These are phyloP conservation scores for Trichothecium roseum DNA, from an alignment of 2,329 filamentous ascomycete species.

Conservation along the genomic window DNA sequence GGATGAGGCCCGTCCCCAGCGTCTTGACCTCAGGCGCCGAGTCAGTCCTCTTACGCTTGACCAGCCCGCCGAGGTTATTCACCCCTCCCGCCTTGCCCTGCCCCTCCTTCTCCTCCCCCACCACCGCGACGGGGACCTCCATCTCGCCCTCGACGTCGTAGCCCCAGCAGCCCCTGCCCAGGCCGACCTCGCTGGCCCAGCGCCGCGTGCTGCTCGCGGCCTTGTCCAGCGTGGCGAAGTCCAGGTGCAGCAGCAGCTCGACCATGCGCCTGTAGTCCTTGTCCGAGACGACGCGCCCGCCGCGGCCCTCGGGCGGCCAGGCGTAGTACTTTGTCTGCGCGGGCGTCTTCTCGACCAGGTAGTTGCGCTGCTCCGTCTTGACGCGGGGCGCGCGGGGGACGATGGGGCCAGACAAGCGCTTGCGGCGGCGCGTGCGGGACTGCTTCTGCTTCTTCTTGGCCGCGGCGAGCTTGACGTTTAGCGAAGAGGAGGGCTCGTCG, in stretches of 20 bases:
- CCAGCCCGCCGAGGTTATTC: constrained; percentile 37
- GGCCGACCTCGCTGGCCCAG: constrained; percentile 59
- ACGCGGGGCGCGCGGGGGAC: constrained; percentile 52
- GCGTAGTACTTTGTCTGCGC: constrained; percentile 50
- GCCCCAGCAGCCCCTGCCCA: constrained; percentile 39
- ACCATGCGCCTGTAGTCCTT: constrained; percentile 55
- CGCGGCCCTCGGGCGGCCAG: constrained; percentile 54
- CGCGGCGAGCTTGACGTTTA: constrained; percentile 6
- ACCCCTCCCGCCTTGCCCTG: constrained; percentile 14
- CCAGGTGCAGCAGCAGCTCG: constrained; percentile 61
- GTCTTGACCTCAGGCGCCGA: constrained; percentile 28
- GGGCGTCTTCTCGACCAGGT: constrained; percentile 34
- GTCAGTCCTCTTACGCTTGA: constrained; percentile 34
- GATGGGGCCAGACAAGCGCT: constrained; percentile 48
- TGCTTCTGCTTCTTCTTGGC: constrained; percentile 19
- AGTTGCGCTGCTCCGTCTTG: constrained; percentile 46
- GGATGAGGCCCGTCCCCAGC: constrained; percentile 34
- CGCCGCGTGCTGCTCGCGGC: constrained; percentile 54
- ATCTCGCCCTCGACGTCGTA: constrained; percentile 35
- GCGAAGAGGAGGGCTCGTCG: constrained; percentile 1
- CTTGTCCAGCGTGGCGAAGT: constrained; percentile 58
- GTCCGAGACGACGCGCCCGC: constrained; percentile 52
- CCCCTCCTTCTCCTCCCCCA: constrained; percentile 1
- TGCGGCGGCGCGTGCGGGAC: constrained; percentile 9
- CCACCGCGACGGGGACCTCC: constrained; percentile 10